These are phyloP conservation scores for Fusarium sp. DNA, from an alignment of 2,329 filamentous ascomycete genomes.

Conservation along the genomic window DNA sequence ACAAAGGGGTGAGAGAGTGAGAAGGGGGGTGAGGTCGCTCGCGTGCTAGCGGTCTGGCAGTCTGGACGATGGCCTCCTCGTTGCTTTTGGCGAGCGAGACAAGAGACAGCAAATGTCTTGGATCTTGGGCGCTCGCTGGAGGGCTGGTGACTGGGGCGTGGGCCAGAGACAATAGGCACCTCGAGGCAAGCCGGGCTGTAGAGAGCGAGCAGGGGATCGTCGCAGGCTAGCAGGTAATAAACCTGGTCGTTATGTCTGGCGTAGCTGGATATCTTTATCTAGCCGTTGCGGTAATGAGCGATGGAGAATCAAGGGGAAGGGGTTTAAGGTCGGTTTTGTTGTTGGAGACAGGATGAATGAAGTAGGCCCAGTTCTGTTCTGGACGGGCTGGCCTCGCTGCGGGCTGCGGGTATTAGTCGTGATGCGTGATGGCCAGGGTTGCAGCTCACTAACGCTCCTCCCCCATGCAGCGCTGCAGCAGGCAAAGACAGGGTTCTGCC, in stretches of 20 bases:
- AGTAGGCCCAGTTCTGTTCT: background rate
- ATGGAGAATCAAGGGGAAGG: background rate
- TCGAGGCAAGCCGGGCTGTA: constrained; percentile 14
- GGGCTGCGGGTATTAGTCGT: constrained; percentile 11
- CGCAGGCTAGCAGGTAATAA: background rate
- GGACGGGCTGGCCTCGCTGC: background rate
- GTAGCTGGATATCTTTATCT: background rate
- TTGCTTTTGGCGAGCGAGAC: constrained; percentile 40
- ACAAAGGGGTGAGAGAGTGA: constrained; percentile 16
- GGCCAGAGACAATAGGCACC: background rate
- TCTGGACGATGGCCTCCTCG: constrained; percentile 5
- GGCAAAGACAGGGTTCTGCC: constrained; percentile 2
- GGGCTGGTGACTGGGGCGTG: background rate
- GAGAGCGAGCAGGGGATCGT: background rate
- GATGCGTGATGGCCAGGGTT: constrained; percentile 27
- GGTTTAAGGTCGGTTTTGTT: background rate
- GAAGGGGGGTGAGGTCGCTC: constrained; percentile 24
- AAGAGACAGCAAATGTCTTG: constrained; percentile 34
- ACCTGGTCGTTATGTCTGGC: background rate
- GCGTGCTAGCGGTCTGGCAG: constrained; percentile 34
- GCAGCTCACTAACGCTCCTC: constrained; percentile 2
- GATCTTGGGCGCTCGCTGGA: constrained; percentile 22
- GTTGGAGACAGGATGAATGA: background rate
- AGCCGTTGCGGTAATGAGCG: background rate
- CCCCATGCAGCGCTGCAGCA: background rate